phyloP scores from a whole-genome alignment of 768 basidiomycete genomes.

The Leccinum sublutescens region DNA sequence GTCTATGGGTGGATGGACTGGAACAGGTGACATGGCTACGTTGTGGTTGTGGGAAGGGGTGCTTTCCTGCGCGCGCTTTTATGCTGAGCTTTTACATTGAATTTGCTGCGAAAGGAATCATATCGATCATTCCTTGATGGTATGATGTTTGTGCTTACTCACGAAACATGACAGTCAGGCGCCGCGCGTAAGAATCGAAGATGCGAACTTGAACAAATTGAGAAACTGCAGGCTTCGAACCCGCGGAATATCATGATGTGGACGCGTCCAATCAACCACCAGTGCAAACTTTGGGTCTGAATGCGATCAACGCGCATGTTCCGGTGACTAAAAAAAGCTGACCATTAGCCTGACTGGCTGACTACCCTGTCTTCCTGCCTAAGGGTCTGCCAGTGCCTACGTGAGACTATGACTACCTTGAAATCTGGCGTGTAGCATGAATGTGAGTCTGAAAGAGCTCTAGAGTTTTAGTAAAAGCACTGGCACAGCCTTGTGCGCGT shows the following conservation, averaged over 20 bases:
- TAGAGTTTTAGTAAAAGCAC: no score
- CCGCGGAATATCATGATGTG: neutral
- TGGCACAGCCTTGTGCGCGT: no score
- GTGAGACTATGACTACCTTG: no score
- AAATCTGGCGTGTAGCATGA: no score
- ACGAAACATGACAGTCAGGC: neutral
- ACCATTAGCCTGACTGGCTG: no score
- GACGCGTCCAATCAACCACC: no score
- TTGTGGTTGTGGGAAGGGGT: neutral
- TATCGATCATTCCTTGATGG: no score
- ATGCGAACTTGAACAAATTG: neutral
- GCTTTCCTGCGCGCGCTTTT: neutral
- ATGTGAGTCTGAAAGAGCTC: no score
- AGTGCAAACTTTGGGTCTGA: neutral
- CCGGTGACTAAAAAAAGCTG: no score
- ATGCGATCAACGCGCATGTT: neutral
- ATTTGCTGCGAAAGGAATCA: no score
- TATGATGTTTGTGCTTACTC: neutral
- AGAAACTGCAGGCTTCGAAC: neutral
- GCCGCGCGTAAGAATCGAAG: neutral
- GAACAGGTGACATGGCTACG: slow-evolving; percentile 5
- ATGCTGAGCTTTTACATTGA: neutral
- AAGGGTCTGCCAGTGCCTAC: no score
- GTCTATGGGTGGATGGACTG: slow-evolving; percentile 15
- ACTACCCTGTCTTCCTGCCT: no score